Evolutionary conservation across 306 rosid species (phyloP), one percentile per base, ranked within the genome.

Genomic region (Parietaria judaica): DNA sequence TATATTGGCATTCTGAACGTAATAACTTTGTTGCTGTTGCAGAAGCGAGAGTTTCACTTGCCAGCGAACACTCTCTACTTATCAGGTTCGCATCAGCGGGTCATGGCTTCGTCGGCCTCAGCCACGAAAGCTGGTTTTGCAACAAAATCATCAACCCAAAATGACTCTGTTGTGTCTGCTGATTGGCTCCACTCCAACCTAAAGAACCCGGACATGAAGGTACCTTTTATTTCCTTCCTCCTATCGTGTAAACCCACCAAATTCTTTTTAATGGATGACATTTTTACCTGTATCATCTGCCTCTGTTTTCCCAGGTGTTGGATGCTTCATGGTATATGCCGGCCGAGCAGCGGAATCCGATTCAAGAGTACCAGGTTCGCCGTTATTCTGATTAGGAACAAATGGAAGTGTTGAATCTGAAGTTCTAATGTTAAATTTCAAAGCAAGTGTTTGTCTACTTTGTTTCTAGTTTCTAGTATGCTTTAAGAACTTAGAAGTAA

Each of bases 281-380:
- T 46, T 37, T 37, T 56, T 49, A 55, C 44, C 12, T 35, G 60
- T 41, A 56, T 35, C 53, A 35, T 64, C 17, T 52, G 65, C 56
- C 39, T 11, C 51, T 47, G 60, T 59, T 56, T 35, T 16, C 60
- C 66, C 72, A 94, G 99, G 90, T 94, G 49, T 60, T 94, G 79
- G 99, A 94, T 81, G 97, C 99, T 35, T 94, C 99, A 5, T 94
- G 99, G 99, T 94, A 94, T 85, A 88, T 94, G 97, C 99, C 99
- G 3, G 90, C 84, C 74, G 99, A 94, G 74, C 97, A 84, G 75
- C 77, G 99, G 72, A 88, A 88, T 70, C 97, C 99, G 36, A 79
- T 86, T 74, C 97, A 94, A 79, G 99, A 94, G 68, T 94, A 88
- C 76, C 99, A 86, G 97, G 99, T 94, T 56, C 10, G 35, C 17